A percentile compares a stretch with the other conserved stretches of the same genome.
These are phyloP conservation scores for Rhazya stricta DNA, from an alignment of 257 asterid species.

Conservation along the genomic window DNA sequence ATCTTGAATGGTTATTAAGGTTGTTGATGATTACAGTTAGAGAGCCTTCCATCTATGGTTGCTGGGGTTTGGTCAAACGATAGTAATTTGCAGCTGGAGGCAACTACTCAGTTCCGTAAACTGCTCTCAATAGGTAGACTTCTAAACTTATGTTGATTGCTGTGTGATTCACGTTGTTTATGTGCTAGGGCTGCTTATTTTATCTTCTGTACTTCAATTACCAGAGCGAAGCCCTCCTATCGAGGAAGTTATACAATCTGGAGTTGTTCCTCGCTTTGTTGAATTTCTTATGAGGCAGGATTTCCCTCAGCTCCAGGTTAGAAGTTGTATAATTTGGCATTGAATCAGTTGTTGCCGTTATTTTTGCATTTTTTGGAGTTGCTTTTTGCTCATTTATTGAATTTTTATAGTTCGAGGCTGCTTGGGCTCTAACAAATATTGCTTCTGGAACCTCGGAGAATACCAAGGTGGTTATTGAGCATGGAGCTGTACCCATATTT, in stretches of 20 bases:
- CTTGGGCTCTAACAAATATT: conserved; percentile 97
- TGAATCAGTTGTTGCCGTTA: background rate
- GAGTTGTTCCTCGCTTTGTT: conserved; percentile 90
- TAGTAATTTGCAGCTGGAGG: conserved; percentile 67
- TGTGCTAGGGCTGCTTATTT: conserved; percentile 8
- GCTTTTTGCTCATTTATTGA: conserved; percentile 13
- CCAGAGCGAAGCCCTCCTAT: conserved; percentile 90
- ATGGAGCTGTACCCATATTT: conserved; percentile 82
- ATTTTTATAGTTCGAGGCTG: conserved; percentile 75
- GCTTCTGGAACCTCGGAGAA: conserved; percentile 95
- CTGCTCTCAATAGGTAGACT: conserved; percentile 74
- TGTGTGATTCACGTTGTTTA: conserved; percentile 3
- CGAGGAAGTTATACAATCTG: conserved; percentile 90
- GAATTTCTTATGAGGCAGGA: conserved; percentile 80
- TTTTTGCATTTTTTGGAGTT: background rate
- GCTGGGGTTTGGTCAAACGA: conserved; percentile 70
- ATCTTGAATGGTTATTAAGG: background rate
- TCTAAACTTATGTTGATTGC: background rate
- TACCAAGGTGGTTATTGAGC: conserved; percentile 84
- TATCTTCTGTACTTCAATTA: conserved; percentile 9
- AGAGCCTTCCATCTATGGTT: conserved; percentile 78
- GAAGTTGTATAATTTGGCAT: conserved; percentile 4
- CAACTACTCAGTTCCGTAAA: conserved; percentile 73
- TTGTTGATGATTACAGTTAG: conserved; percentile 50
- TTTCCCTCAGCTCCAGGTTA: conserved; percentile 82